phyloP scores from a whole-genome alignment of 2,329 filamentous ascomycete genomes.

The Clarireedia monteithiana region DNA sequence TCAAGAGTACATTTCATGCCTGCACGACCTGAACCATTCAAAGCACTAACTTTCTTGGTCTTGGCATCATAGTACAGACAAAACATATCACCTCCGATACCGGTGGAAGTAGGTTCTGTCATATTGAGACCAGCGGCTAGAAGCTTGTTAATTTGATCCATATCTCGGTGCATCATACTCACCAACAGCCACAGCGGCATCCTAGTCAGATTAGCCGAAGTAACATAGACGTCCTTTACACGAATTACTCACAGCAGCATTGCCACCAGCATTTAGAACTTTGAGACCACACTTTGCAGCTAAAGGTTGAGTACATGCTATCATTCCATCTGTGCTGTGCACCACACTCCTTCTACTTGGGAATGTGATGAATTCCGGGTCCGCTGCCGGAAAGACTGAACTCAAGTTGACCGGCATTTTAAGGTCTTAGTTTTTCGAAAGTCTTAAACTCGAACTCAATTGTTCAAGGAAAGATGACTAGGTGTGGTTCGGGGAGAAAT shows the following conservation, averaged over 20 bases:
- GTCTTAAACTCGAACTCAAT: neutral
- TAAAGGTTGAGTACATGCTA: slow-evolving; percentile 82
- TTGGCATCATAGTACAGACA: slow-evolving; percentile 29
- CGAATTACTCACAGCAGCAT: slow-evolving; percentile 66
- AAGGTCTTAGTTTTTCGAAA: neutral
- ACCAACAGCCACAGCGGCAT: slow-evolving; percentile 93
- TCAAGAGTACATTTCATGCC: slow-evolving; percentile 62
- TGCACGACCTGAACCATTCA: slow-evolving; percentile 91
- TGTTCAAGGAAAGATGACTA: neutral
- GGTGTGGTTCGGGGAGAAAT: neutral
- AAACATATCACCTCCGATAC: slow-evolving; percentile 86
- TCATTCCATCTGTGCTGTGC: slow-evolving; percentile 86
- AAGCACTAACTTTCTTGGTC: slow-evolving; percentile 70
- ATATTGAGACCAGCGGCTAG: slow-evolving; percentile 84
- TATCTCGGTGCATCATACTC: slow-evolving; percentile 27
- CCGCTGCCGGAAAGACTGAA: slow-evolving; percentile 25
- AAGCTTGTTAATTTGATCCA: slow-evolving; percentile 3
- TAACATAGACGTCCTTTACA: neutral
- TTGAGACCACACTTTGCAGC: slow-evolving; percentile 82
- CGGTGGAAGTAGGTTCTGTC: slow-evolving; percentile 86
- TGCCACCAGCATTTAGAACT: slow-evolving; percentile 80
- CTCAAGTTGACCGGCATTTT: slow-evolving; percentile 28
- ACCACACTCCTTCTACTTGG: slow-evolving; percentile 82
- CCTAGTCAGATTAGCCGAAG: slow-evolving; percentile 40
- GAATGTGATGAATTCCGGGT: slow-evolving; percentile 51